A percentile compares a stretch with the other conserved stretches of the same genome.
These are phyloP conservation scores for Nicotiana paniculata DNA, from an alignment of 257 asterid genomes.

Conservation along the genomic window DNA sequence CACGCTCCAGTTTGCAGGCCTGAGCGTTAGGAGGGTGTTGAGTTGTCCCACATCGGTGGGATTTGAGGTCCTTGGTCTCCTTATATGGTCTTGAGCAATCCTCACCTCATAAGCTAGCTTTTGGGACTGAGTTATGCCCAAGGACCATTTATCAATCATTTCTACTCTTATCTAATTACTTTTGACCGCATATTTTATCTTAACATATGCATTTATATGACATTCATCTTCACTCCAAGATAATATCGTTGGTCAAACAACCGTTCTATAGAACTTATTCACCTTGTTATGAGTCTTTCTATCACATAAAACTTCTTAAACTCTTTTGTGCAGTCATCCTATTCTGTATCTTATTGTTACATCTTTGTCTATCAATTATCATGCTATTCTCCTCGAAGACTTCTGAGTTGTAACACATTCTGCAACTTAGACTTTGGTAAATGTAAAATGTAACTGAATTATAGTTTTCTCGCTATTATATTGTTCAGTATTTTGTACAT, in stretches of 20 bases:
- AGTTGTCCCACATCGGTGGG: too few relatives aligned
- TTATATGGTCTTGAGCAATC: too few relatives aligned
- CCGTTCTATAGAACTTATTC: neutral
- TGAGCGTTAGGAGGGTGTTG: too few relatives aligned
- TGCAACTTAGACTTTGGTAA: neutral
- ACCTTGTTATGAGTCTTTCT: neutral
- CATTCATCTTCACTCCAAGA: neutral
- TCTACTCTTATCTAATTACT: neutral
- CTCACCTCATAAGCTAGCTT: too few relatives aligned
- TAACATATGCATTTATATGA: neutral
- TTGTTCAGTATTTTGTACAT: neutral
- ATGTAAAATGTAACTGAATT: neutral
- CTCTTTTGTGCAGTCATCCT: neutral
- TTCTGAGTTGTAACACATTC: neutral
- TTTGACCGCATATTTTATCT: neutral
- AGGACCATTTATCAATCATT: neutral
- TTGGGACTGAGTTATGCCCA: too few relatives aligned
- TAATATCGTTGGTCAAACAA: neutral
- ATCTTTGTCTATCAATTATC: neutral
- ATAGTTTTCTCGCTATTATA: neutral
- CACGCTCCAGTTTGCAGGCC: too few relatives aligned
- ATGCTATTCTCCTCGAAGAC: neutral
- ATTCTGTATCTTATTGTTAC: neutral
- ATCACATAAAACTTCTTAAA: neutral
- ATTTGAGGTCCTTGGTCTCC: too few relatives aligned